phyloP scores from a whole-genome alignment of 768 basidiomycete genomes.

The Clathrus columnatus region DNA sequence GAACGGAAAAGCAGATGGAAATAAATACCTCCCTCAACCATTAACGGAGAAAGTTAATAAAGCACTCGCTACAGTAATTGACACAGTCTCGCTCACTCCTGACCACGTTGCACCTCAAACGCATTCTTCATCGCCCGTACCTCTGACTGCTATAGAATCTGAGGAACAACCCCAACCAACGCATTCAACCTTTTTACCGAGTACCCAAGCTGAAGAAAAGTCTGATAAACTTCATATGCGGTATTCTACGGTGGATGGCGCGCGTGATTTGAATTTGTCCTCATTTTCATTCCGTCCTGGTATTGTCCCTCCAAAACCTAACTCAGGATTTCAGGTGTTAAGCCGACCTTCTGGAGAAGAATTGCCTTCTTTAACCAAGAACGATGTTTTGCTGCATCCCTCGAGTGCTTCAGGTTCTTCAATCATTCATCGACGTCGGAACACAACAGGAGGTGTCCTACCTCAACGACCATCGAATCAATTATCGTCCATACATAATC shows the following conservation, averaged over 20 bases:
- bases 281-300: not conserved
- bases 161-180: too few relatives aligned
- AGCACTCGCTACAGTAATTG: conserved; percentile 1
- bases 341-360: not conserved
- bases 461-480: conserved; percentile 12
- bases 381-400: conserved; percentile 47
- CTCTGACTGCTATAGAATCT: not conserved
- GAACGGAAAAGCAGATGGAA: not conserved
- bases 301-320: not conserved
- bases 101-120: not conserved
- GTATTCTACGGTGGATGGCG: not conserved
- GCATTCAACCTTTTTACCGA: not conserved
- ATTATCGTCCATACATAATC: conserved; percentile 22
- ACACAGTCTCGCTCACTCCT: not conserved
- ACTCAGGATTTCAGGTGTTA: not conserved
- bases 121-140: not conserved
- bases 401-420: conserved; percentile 23
- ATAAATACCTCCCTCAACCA: not conserved
- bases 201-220: not conserved
- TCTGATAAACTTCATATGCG: not conserved
- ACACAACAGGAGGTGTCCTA: conserved; percentile 54
- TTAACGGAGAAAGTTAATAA: conserved; percentile 3
- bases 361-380: conserved; percentile 9
- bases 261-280: not conserved
- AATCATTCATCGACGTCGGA: conserved; percentile 44